Evolutionary conservation across 169 alveolate genomes (phyloP).

Genomic region (Plasmodium vinckei): DNA sequence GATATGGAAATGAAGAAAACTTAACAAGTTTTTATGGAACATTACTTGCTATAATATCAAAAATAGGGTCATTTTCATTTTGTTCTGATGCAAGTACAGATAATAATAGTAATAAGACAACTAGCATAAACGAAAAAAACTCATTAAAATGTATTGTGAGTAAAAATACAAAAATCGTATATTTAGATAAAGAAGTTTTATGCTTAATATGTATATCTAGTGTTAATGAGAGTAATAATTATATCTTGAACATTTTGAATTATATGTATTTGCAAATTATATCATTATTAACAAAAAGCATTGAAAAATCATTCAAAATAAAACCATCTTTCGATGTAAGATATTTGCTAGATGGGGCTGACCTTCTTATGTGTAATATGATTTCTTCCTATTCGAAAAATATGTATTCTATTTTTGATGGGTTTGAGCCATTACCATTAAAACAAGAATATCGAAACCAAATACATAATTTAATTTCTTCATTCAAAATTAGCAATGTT

Average conservation of each 20-base stretch:
- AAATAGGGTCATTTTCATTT: slow-evolving; percentile 80
- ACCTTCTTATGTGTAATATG: slow-evolving; percentile 64
- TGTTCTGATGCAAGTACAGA: slow-evolving; percentile 59
- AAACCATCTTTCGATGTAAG: slow-evolving; percentile 83
- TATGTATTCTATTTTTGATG: slow-evolving; percentile 77
- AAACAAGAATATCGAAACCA: slow-evolving; percentile 79
- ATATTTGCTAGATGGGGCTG: slow-evolving; percentile 83
- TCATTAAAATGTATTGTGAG: slow-evolving; percentile 78
- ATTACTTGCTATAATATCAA: slow-evolving; percentile 87
- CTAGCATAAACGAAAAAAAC: slow-evolving; percentile 25
- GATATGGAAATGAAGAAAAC: slow-evolving; percentile 87
- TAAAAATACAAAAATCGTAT: slow-evolving; percentile 82
- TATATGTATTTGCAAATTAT: slow-evolving; percentile 84
- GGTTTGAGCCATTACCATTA: slow-evolving; percentile 84
- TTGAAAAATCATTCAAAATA: slow-evolving; percentile 84
- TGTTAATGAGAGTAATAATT: slow-evolving; percentile 80
- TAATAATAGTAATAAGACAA: slow-evolving; percentile 24
- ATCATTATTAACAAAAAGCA: slow-evolving; percentile 86
- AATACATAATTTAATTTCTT: slow-evolving; percentile 76
- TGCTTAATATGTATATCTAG: slow-evolving; percentile 84
- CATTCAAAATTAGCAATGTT: slow-evolving; percentile 77
- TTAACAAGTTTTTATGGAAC: slow-evolving; percentile 78
- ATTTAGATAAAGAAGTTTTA: slow-evolving; percentile 85
- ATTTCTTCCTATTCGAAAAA: slow-evolving; percentile 73
- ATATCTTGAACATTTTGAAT: slow-evolving; percentile 78